These are phyloP conservation scores for Phialophora verrucosa DNA, from an alignment of 2,329 filamentous ascomycete species.

Conservation along the genomic window DNA sequence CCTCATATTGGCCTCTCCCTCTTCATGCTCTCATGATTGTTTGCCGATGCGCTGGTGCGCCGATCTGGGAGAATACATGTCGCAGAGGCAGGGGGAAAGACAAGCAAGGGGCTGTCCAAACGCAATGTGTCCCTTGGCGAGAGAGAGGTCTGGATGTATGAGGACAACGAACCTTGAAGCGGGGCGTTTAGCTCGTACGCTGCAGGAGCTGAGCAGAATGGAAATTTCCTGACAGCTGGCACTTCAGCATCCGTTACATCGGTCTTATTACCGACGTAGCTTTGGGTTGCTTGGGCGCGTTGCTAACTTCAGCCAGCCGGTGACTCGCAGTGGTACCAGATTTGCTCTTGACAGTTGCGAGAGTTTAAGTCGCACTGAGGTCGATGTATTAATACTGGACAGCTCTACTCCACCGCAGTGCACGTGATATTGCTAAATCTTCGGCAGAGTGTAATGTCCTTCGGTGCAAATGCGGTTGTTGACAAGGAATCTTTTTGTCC, in stretches of 20 bases:
- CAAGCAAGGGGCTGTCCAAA: neutral
- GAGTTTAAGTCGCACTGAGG: neutral
- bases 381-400: too few relatives aligned
- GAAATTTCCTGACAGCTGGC: neutral
- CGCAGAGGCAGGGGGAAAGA: neutral
- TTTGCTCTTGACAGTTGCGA: neutral
- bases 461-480: slow-evolving; percentile 5
- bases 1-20: too few relatives aligned
- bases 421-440: slow-evolving; percentile 15
- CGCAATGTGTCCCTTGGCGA: neutral
- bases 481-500: slow-evolving; percentile 16
- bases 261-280: neutral
- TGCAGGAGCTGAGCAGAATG: neutral
- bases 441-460: slow-evolving; percentile 7
- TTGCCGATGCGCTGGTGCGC: neutral
- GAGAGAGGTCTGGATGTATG: neutral
- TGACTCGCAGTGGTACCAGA: neutral
- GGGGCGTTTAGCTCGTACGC: neutral
- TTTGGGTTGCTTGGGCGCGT: neutral
- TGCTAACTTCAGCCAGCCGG: neutral
- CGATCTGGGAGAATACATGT: neutral
- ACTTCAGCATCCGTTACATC: neutral
- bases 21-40: neutral
- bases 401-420: neutral
- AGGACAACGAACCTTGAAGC: neutral